Evolutionary conservation across 345 rosid genomes (phyloP).

Genomic region (Eucalyptus guilfoylei): DNA sequence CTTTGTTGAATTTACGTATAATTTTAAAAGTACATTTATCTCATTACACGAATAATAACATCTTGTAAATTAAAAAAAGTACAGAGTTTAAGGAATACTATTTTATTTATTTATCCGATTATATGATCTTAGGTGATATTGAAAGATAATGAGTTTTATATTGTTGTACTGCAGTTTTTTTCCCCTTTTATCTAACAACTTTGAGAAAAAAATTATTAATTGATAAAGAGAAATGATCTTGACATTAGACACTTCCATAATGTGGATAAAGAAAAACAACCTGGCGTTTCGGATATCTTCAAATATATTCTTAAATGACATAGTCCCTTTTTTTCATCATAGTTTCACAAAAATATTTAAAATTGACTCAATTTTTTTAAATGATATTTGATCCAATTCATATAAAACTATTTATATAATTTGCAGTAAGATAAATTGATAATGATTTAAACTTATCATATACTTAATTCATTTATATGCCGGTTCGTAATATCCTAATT

Average conservation of each 20-base stretch:
- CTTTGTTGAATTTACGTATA: too few species aligned
- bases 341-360: neutral
- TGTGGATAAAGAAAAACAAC: neutral
- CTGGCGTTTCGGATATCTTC: neutral
- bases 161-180: neutral
- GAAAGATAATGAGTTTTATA: neutral
- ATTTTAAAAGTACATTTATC: neutral
- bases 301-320: neutral
- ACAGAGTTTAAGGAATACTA: neutral
- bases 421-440: neutral
- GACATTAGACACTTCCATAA: neutral
- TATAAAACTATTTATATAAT: neutral
- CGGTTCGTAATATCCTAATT: neutral
- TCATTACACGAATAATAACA: neutral
- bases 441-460: neutral
- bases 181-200: neutral
- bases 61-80: too few species aligned
- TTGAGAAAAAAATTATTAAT: neutral
- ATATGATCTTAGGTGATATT: neutral
- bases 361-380: neutral
- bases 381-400: neutral
- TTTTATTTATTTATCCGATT: neutral
- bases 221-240: neutral
- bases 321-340: neutral
- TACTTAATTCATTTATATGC: neutral